Base-by-base conservation (phyloP, 306 rosid species). In the Begonia masoniana region DNA sequence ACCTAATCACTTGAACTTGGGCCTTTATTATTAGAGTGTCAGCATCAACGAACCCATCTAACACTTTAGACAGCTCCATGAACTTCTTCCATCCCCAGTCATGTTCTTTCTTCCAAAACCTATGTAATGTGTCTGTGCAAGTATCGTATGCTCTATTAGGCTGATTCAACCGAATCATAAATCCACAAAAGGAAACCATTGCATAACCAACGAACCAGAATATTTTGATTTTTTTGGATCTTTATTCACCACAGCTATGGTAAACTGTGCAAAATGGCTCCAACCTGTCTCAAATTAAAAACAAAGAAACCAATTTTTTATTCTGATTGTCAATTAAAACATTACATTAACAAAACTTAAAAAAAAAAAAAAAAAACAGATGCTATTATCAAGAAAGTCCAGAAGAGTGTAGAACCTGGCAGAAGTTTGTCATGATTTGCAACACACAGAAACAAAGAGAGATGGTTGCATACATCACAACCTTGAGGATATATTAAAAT, bases 41-140 rank as follows among this genome's bases (percentile, higher is more conserved):
- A 31, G 93, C 42, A 51, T 92, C 99, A 69, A 92, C 84, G 74
- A 92, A 92, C 56, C 99, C 99, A 52, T 92, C 99, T 58, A 76
- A 67, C 57, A 92, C 96, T 82, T 92, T 87, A 13, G 99, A 77
- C 57, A 83, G 80, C 81, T 92, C 99, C 99, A 87, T 92, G 65
- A 92, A 92, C 68, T 92, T 92, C 64, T 92, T 92, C 99, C 99
- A 92, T 53, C 99, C 99, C 99, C 99, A 92, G 68, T 92, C 99
- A 62, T 92, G 99, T 71, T 92, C 99, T 78, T 92, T 92, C 89
- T 92, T 92, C 96, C 99, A 92, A 70, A 92, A 92, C 23, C 99
- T 93, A 71, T 92, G 99, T 62, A 92, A 76, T 14, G 99, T 92
- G 74, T 92, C 99, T 92, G 80, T 65, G 65, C 71, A 73, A 54